A percentile compares a stretch with the other conserved stretches of the same genome.
Conservation (phyloP, 1,139 yeast genomes). For the Lodderomyces pseudojiufengensis region DNA sequence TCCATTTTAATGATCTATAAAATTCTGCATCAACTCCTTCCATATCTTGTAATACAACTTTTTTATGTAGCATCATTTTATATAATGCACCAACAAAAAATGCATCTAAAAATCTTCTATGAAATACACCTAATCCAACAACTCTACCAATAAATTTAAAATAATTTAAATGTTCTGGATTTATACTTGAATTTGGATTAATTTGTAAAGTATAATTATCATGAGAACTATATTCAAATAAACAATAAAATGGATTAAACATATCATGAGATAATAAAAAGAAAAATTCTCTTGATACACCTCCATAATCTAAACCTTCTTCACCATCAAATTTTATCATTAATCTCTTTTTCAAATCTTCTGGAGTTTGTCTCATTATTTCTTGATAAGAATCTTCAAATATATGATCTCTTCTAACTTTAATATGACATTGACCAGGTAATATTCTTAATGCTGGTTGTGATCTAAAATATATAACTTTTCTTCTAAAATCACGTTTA, state of each 20-base stretch:
- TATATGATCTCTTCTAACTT: slow-evolving; percentile 93
- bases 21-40: slow-evolving; percentile 98
- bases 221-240: slow-evolving; percentile 95
- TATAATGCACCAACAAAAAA: slow-evolving; percentile 97
- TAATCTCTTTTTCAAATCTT: slow-evolving; percentile 91
- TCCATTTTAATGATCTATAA: slow-evolving; percentile 93
- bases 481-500: slow-evolving; percentile 97
- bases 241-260: slow-evolving; percentile 97
- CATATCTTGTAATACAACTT: slow-evolving; percentile 94
- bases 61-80: slow-evolving; percentile 94
- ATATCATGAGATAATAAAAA: slow-evolving; percentile 94
- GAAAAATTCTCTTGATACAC: slow-evolving; percentile 97
- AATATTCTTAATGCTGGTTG: slow-evolving; percentile 96
- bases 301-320: slow-evolving; percentile 99
- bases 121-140: slow-evolving; percentile 97
- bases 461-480: slow-evolving; percentile 93
- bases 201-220: slow-evolving; percentile 97
- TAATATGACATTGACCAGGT: slow-evolving; percentile 98
- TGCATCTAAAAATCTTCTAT: slow-evolving; percentile 94
- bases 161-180: slow-evolving; percentile 96
- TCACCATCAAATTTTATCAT: slow-evolving; percentile 99
- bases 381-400: slow-evolving; percentile 98
- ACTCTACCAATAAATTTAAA: slow-evolving; percentile 98
- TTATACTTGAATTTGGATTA: slow-evolving; percentile 96
- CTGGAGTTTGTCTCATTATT: slow-evolving; percentile 97